phyloP scores from a whole-genome alignment of 2,329 filamentous ascomycete genomes.

The Aspergillus pseudonomiae region DNA sequence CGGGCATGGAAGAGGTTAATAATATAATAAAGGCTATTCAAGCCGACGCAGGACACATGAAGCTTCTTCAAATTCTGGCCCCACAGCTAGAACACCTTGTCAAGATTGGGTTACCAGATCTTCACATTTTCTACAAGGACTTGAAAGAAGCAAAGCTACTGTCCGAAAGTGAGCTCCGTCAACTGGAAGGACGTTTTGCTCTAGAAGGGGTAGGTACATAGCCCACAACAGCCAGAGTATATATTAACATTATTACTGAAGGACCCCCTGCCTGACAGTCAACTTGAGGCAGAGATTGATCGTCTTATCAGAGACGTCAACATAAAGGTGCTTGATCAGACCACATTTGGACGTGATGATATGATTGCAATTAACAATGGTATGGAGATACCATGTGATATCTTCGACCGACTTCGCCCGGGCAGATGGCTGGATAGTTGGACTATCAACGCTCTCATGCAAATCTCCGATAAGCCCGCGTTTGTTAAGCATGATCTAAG shows the following conservation, averaged over 20 bases:
- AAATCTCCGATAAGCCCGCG: conserved; percentile 27
- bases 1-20: too few relatives aligned
- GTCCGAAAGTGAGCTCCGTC: too few relatives aligned
- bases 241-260: background rate
- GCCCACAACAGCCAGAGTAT: background rate
- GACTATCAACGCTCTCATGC: conserved; percentile 25
- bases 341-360: conserved; percentile 6
- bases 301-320: conserved; percentile 3
- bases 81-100: too few relatives aligned
- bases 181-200: too few relatives aligned
- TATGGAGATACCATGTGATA: conserved; percentile 20
- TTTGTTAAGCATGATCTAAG: conserved; percentile 24
- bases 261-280: background rate
- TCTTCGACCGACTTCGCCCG: conserved; percentile 24
- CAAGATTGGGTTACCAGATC: too few relatives aligned
- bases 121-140: too few relatives aligned
- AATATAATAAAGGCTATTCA: too few relatives aligned
- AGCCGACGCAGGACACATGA: too few relatives aligned
- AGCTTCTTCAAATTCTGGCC: too few relatives aligned
- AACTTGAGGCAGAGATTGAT: conserved; percentile 6
- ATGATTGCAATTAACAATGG: conserved; percentile 18
- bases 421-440: conserved; percentile 25
- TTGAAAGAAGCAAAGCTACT: too few relatives aligned
- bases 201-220: conserved; percentile 10
- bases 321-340: conserved; percentile 4